Evolutionary conservation across 805 yeast species (phyloP).

Genomic region (Saccharomycopsis babjevae): DNA sequence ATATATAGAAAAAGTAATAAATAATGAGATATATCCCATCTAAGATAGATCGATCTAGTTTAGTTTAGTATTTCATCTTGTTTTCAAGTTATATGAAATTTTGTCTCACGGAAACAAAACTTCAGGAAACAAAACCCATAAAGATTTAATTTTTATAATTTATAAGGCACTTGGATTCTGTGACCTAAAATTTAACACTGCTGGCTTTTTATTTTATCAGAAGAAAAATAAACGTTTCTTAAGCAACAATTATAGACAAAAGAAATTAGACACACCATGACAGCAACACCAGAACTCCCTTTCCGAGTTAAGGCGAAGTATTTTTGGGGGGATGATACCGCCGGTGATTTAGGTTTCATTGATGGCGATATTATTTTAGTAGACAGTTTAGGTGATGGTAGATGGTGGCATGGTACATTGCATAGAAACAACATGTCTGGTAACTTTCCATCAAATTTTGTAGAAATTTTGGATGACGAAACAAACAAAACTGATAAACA

Average conservation of each 20-base stretch:
- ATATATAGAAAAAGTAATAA: background rate
- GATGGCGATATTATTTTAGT: slow-evolving; percentile 92
- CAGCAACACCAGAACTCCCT: slow-evolving; percentile 33
- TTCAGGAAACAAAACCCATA: no score
- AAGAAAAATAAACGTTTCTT: no score
- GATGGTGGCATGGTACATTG: slow-evolving; percentile 84
- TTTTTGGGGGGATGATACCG: slow-evolving; percentile 91
- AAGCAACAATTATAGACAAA: no score
- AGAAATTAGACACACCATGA: background rate
- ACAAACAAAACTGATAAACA: slow-evolving; percentile 17
- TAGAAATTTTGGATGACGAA: slow-evolving; percentile 40
- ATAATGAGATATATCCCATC: background rate
- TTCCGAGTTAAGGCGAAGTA: slow-evolving; percentile 73
- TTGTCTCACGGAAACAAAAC: no score
- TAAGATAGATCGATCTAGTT: no score
- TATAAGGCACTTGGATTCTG: no score
- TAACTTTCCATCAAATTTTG: slow-evolving; percentile 80
- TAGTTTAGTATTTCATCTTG: no score
- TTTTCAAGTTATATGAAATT: no score
- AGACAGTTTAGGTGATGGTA: slow-evolving; percentile 68
- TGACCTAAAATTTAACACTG: no score
- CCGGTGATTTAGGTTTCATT: slow-evolving; percentile 82
- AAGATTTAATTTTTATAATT: no score
- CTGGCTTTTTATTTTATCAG: no score
- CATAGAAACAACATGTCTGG: slow-evolving; percentile 77